Conservation (phyloP, 2,329 filamentous ascomycete genomes). For the Exophiala dermatitidis region DNA sequence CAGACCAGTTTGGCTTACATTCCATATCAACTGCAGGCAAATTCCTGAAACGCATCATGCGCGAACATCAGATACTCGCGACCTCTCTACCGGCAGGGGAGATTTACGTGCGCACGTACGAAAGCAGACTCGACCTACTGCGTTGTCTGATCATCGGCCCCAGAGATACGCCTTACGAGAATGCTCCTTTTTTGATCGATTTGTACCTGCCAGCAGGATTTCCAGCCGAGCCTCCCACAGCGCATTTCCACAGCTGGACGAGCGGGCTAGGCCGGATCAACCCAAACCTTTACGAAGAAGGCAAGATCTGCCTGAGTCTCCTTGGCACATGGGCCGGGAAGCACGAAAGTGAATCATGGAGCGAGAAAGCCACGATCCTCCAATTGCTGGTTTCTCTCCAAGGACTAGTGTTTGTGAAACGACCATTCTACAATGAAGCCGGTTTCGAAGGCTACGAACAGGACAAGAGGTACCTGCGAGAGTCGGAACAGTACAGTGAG, state of each 20-base stretch:
- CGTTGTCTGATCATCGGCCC: conserved; percentile 54
- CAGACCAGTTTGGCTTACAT: conserved; percentile 35
- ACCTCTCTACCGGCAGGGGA: conserved; percentile 45
- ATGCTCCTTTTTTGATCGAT: conserved; percentile 56
- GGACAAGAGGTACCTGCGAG: conserved; percentile 41
- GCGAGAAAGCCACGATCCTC: conserved; percentile 47
- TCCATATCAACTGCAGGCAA: conserved; percentile 29
- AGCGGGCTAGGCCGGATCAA: conserved; percentile 48
- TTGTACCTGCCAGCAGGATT: conserved; percentile 46
- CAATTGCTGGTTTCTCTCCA: conserved; percentile 53
- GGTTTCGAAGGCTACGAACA: conserved; percentile 50
- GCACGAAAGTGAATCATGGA: conserved; percentile 49
- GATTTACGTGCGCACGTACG: conserved; percentile 55
- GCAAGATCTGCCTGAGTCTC: conserved; percentile 54
- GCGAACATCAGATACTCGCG: conserved; percentile 53
- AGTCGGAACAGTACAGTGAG: conserved; percentile 47
- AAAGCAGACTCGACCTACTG: conserved; percentile 51
- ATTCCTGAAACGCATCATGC: conserved; percentile 45
- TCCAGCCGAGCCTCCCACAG: conserved; percentile 47
- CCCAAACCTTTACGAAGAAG: conserved; percentile 57
- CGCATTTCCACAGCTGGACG: conserved; percentile 55
- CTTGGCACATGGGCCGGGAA: conserved; percentile 54
- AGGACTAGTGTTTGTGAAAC: conserved; percentile 51
- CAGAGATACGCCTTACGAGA: conserved; percentile 53
- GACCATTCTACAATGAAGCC: conserved; percentile 59